Base-by-base conservation (phyloP, 2,329 filamentous ascomycete species). In the Penicillium glabrum region DNA sequence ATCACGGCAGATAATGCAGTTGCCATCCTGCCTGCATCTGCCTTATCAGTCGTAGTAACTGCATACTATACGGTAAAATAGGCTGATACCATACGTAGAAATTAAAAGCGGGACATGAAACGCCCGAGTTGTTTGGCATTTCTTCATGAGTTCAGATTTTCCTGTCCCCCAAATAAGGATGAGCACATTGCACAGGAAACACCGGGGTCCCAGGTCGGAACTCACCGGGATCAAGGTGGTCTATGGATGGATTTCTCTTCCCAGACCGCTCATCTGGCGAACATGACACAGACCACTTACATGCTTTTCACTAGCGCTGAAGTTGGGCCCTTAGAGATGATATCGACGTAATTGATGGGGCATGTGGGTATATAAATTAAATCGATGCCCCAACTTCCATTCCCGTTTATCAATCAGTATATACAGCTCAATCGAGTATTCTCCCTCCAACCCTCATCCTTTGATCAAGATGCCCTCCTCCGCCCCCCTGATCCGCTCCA, bases 401-500 rank as follows among this genome's bases (percentile, higher is more conserved):
- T 21, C 29, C n/a, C 29, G 39, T 31, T 52, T 53, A 53, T 53
- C 50, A 53, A 53, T 53, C 50, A 46, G 43, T 46, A 26, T 11
- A 21, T 9, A 29, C 16, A 19, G 46, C 45, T 58, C 51, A 51
- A 45, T 43, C 54, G 37, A 46, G 43, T 29, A 11, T 29, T 29
- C 27, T 51, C 26, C 23, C 26, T 31, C 31, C 29, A 21, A 39
- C 35, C 47, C 29, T 33, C 35, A 23, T 45, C 23, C 16, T 54
- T 23, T 21, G 23, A 29, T 45, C 24, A 14, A 39, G 14, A 72
- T 73, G 71, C 70, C 71, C 19, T 71, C 71, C 26, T 66, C 71
- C 19, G 69, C 70, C 35, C 70, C 70, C 54, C 59, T 70, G 53
- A 64, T 44, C 63, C 66, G 61, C 63, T 67, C 41, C 67, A 69